Evolutionary conservation across 805 yeast genomes (phyloP).

Genomic region (Jamesozyma gamospora): DNA sequence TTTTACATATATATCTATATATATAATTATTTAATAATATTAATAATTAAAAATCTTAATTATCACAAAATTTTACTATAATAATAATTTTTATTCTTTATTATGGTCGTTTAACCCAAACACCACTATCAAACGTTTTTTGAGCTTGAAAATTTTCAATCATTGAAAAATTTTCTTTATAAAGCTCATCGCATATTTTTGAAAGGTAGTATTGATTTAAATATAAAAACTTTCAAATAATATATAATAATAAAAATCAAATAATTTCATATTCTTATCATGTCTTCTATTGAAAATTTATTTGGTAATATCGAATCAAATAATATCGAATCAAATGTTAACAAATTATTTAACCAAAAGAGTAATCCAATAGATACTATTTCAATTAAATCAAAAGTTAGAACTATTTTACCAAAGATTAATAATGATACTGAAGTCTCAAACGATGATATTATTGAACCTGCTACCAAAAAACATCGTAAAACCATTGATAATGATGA

Average conservation of each 20-base stretch:
- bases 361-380: conserved; percentile 36
- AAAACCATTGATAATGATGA: conserved; percentile 29
- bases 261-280: not conserved
- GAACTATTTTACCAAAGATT: conserved; percentile 4
- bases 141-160: no score
- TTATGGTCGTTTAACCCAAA: no score
- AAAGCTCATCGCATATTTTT: no score
- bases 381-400: conserved; percentile 3
- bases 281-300: conserved; percentile 23
- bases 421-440: conserved; percentile 9
- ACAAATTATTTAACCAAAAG: conserved; percentile 31
- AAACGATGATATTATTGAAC: conserved; percentile 1
- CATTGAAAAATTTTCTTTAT: no score
- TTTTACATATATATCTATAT: not conserved
- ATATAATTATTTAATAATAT: conserved; percentile 1
- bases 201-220: no score
- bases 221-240: no score
- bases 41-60: not conserved
- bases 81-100: no score
- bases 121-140: no score
- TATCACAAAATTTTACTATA: no score
- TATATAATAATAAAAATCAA: no score
- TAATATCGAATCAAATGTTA: conserved; percentile 27
- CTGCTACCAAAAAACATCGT: conserved; percentile 3
- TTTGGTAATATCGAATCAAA: conserved; percentile 26